Conservation (phyloP, 2,329 filamentous ascomycete genomes). For the Mycosphaerella arachidis region DNA sequence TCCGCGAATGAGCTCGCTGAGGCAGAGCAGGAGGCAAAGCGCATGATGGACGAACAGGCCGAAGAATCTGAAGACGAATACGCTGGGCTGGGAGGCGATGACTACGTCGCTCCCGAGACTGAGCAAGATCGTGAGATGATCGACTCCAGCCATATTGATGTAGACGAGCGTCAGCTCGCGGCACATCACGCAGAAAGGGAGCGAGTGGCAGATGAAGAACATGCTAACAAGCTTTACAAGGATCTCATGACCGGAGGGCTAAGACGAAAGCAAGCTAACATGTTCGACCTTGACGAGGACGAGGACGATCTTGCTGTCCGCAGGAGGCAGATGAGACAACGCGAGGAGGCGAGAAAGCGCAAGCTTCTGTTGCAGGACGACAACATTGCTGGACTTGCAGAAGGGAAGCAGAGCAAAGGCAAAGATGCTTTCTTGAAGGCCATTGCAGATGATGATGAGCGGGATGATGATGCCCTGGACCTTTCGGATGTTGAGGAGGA, state of each 20-base stretch:
- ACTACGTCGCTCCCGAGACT: conserved; percentile 69
- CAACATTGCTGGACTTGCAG: conserved; percentile 73
- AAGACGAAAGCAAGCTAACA: conserved; percentile 69
- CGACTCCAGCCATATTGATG: conserved; percentile 70
- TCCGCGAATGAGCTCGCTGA: conserved; percentile 40
- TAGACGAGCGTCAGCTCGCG: conserved; percentile 75
- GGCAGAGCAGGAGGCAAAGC: conserved; percentile 73
- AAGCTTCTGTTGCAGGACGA: conserved; percentile 84
- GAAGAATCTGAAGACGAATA: conserved; percentile 99
- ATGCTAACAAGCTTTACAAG: conserved; percentile 84
- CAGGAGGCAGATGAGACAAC: conserved; percentile 72
- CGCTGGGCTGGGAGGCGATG: conserved; percentile 87
- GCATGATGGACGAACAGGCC: conserved; percentile 87
- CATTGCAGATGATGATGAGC: conserved; percentile 66
- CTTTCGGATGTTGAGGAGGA: conserved; percentile 59
- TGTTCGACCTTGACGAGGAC: conserved; percentile 70
- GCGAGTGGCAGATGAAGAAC: conserved; percentile 75
- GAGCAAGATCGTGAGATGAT: conserved; percentile 82
- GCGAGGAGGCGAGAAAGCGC: conserved; percentile 87
- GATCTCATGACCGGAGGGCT: conserved; percentile 88
- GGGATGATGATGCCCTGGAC: conserved; percentile 62
- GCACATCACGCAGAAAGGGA: conserved; percentile 82
- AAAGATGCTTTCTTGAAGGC: conserved; percentile 85
- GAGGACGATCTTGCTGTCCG: conserved; percentile 76
- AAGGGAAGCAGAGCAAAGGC: conserved; percentile 51